phyloP scores from a whole-genome alignment of 2,329 filamentous ascomycete genomes.

The Aspergillus sojae region DNA sequence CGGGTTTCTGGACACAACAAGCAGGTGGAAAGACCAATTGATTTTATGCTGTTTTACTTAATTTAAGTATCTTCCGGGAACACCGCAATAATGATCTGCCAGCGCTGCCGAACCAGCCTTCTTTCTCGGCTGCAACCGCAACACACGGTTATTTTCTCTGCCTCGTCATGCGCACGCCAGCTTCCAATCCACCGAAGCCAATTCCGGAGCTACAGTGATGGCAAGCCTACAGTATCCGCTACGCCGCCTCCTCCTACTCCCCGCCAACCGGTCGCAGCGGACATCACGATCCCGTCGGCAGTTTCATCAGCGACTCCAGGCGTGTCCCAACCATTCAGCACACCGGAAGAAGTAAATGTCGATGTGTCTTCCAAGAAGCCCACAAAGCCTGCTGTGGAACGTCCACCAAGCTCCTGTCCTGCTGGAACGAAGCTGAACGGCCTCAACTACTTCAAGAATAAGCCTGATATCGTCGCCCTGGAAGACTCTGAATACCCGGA shows the following conservation, averaged over 20 bases:
- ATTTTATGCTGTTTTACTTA: not conserved
- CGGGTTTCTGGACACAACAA: not conserved
- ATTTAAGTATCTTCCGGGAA: not conserved
- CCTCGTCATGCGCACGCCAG: slow-evolving; percentile 32
- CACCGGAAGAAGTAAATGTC: slow-evolving; percentile 35
- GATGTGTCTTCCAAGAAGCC: slow-evolving; percentile 30
- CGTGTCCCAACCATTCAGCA: slow-evolving; percentile 45
- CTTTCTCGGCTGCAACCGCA: slow-evolving; percentile 41
- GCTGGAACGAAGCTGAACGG: slow-evolving; percentile 45
- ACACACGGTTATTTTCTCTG: slow-evolving; percentile 29
- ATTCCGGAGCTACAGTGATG: slow-evolving; percentile 38
- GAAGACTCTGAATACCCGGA: slow-evolving; percentile 53
- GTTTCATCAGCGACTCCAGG: slow-evolving; percentile 44
- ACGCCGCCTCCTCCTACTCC: slow-evolving; percentile 35
- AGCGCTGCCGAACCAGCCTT: slow-evolving; percentile 43
- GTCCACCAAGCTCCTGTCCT: slow-evolving; percentile 40
- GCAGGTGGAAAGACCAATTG: not conserved
- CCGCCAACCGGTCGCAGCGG: slow-evolving; percentile 34
- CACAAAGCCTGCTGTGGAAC: slow-evolving; percentile 30
- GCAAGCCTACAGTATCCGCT: slow-evolving; percentile 30
- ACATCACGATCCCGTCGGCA: slow-evolving; percentile 38
- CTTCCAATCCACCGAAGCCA: slow-evolving; percentile 33
- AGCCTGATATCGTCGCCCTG: slow-evolving; percentile 46
- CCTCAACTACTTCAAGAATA: slow-evolving; percentile 52
- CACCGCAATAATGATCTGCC: slow-evolving; percentile 41